These are phyloP conservation scores for Prinsepia uniflora DNA, from an alignment of 306 rosid species.

Conservation along the genomic window DNA sequence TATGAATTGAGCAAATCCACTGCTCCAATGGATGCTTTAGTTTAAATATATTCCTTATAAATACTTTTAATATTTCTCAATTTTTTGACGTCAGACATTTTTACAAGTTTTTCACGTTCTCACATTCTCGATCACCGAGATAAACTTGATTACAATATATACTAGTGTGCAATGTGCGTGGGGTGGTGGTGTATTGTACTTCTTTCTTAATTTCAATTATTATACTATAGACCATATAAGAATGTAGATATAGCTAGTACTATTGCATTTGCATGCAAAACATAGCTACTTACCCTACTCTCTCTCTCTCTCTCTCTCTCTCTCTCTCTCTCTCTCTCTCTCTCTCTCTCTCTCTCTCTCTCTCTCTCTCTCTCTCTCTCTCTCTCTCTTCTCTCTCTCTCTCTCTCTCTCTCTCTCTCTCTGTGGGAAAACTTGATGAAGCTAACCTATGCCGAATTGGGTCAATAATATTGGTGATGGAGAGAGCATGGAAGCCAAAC, in stretches of 20 bases:
- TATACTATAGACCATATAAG: not conserved
- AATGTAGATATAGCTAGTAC: not conserved
- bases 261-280: not conserved
- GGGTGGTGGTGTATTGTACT: not conserved
- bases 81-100: not conserved
- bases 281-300: not conserved
- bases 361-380: slow-evolving; percentile 15
- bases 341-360: slow-evolving; percentile 17
- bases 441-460: slow-evolving; percentile 26
- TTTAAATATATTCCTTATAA: no score
- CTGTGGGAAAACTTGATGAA: slow-evolving; percentile 23
- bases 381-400: slow-evolving; percentile 2
- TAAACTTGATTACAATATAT: not conserved
- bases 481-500: slow-evolving; percentile 58
- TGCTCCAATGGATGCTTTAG: no score
- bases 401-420: not conserved
- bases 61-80: not conserved
- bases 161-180: not conserved
- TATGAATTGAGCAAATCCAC: no score
- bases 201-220: not conserved
- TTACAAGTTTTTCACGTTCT: not conserved
- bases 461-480: slow-evolving; percentile 39
- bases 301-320: slow-evolving; percentile 15
- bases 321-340: slow-evolving; percentile 14
- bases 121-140: no score